phyloP scores from a whole-genome alignment of 2,329 filamentous ascomycete genomes.

The Pseudocercospora cruenta region DNA sequence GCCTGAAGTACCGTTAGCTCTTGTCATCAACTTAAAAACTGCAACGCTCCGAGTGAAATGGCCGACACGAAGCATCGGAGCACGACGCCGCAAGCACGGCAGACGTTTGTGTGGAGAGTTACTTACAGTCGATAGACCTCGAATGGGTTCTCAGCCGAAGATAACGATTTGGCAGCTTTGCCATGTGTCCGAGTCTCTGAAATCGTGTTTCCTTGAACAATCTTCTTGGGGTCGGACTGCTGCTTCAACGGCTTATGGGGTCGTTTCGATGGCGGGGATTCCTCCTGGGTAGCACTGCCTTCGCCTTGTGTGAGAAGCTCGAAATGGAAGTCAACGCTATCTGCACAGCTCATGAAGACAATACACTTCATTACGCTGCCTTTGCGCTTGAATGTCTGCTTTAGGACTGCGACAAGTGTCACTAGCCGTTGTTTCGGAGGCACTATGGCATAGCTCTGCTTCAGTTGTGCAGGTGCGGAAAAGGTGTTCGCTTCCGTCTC shows the following conservation, averaged over 20 bases:
- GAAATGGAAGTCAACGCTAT: constrained; percentile 96
- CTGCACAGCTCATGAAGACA: constrained; percentile 93
- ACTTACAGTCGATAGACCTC: constrained; percentile 71
- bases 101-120: too few relatives aligned
- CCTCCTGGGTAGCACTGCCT: constrained; percentile 34
- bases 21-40: too few relatives aligned
- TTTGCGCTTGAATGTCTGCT: constrained; percentile 82
- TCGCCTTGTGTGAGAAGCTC: constrained; percentile 67
- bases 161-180: constrained; percentile 27
- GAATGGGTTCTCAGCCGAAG: constrained; percentile 73
- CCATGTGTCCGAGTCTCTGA: constrained; percentile 57
- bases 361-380: constrained; percentile 96
- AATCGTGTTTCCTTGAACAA: constrained; percentile 46
- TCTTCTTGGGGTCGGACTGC: constrained; percentile 38
- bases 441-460: constrained; percentile 85
- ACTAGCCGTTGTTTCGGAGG: constrained; percentile 90
- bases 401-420: constrained; percentile 80
- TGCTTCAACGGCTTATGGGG: constrained; percentile 27
- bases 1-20: constrained; percentile 41
- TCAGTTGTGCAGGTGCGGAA: constrained; percentile 86
- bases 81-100: too few relatives aligned
- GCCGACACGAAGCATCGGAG: too few relatives aligned
- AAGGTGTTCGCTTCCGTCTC: constrained; percentile 61
- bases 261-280: constrained; percentile 25
- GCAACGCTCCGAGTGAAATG: too few relatives aligned